phyloP scores from a whole-genome alignment of 768 basidiomycete genomes.

The Coprinopsis strossmayeri region DNA sequence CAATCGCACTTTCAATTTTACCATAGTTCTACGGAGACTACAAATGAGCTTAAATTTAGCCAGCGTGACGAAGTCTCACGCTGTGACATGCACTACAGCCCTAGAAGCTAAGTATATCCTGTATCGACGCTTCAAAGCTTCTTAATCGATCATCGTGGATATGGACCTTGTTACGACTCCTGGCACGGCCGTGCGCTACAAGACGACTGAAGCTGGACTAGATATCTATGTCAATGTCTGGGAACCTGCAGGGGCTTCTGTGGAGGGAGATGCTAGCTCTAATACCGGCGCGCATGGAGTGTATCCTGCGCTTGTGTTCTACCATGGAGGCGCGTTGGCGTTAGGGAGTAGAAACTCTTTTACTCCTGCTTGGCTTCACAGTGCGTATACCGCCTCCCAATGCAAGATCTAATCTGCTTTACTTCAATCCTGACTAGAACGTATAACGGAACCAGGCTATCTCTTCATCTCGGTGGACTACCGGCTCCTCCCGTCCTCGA shows the following conservation, averaged over 20 bases:
- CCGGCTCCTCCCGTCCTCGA: conserved; percentile 46
- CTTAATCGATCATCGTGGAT: background rate
- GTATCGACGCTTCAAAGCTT: background rate
- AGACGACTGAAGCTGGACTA: conserved; percentile 3
- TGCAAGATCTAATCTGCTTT: background rate
- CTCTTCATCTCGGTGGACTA: conserved; percentile 62
- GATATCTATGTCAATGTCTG: conserved; percentile 9
- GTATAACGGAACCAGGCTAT: conserved; percentile 39
- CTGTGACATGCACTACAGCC: no score
- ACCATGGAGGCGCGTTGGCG: conserved; percentile 52
- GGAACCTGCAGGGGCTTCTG: background rate
- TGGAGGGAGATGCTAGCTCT: background rate
- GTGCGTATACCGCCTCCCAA: conserved; percentile 25
- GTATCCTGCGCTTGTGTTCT: conserved; percentile 34
- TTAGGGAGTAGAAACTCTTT: conserved; percentile 55
- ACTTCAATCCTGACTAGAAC: conserved; percentile 30
- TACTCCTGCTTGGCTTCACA: conserved; percentile 60
- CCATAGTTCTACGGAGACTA: no score
- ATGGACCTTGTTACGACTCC: conserved; percentile 2
- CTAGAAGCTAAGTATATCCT: background rate
- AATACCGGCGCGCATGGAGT: conserved; percentile 4
- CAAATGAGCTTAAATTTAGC: no score
- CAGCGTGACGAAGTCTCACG: no score
- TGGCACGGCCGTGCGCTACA: conserved; percentile 3
- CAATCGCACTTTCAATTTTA: no score